Conservation (phyloP, 345 rosid genomes). For the Lumnitzera littorea region DNA sequence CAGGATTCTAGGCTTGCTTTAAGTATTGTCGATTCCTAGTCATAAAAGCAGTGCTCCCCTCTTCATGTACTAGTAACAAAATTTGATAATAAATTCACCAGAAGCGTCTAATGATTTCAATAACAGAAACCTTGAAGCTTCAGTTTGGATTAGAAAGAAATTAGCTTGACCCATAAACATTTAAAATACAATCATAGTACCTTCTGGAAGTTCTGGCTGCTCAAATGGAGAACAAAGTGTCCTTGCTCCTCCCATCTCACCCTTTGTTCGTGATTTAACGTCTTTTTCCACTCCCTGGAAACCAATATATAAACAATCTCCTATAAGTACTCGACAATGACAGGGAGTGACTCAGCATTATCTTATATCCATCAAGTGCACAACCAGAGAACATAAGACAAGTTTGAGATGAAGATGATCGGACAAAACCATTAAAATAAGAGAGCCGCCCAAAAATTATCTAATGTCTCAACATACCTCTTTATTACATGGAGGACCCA, state of each 20-base stretch:
- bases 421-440: neutral
- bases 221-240: slow-evolving; percentile 88
- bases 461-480: slow-evolving; percentile 37
- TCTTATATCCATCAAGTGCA: neutral
- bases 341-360: neutral
- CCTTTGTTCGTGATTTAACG: slow-evolving; percentile 80
- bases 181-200: slow-evolving; percentile 13
- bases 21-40: too few species aligned
- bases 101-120: too few species aligned
- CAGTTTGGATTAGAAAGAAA: neutral
- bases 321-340: neutral
- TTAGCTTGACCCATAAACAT: neutral
- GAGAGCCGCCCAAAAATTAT: neutral
- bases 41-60: too few species aligned
- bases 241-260: slow-evolving; percentile 91
- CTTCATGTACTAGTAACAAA: too few species aligned
- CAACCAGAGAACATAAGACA: neutral
- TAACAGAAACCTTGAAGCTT: neutral
- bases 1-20: too few species aligned
- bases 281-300: slow-evolving; percentile 84
- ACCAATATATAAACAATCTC: neutral
- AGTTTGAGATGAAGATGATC: neutral
- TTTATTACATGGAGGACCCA: slow-evolving; percentile 97
- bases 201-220: slow-evolving; percentile 86
- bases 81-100: too few species aligned